These are phyloP conservation scores for Kernera saxatilis DNA, from an alignment of 345 rosid species.

Conservation along the genomic window DNA sequence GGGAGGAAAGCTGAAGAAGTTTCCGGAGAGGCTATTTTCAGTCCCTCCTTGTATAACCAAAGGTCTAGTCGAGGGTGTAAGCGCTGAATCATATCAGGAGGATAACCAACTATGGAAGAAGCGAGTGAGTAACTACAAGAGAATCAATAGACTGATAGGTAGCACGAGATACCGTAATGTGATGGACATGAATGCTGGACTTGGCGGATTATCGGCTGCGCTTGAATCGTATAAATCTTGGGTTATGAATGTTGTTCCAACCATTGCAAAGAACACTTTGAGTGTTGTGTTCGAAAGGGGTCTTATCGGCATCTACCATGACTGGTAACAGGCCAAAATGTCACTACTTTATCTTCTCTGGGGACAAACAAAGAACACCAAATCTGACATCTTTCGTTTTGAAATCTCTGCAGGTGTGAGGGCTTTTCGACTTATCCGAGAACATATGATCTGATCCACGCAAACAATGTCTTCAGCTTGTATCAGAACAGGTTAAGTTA, in stretches of 20 bases:
- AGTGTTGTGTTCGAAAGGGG: slow-evolving; percentile 62
- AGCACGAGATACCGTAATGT: slow-evolving; percentile 62
- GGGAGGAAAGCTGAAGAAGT: slow-evolving; percentile 43
- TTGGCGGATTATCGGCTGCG: slow-evolving; percentile 73
- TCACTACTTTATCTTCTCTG: neutral
- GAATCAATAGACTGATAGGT: slow-evolving; percentile 45
- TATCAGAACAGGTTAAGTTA: slow-evolving; percentile 50
- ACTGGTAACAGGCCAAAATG: slow-evolving; percentile 48
- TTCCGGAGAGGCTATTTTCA: slow-evolving; percentile 52
- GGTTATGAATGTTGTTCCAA: slow-evolving; percentile 77
- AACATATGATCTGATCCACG: slow-evolving; percentile 68
- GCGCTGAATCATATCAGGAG: slow-evolving; percentile 39
- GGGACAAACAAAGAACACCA: neutral
- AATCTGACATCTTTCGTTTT: slow-evolving; percentile 2
- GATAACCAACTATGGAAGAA: slow-evolving; percentile 52
- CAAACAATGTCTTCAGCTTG: slow-evolving; percentile 54
- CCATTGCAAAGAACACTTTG: slow-evolving; percentile 50
- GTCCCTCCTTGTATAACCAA: slow-evolving; percentile 49
- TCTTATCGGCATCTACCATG: slow-evolving; percentile 77
- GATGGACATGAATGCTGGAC: slow-evolving; percentile 75
- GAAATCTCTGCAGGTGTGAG: slow-evolving; percentile 59
- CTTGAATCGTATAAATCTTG: slow-evolving; percentile 55
- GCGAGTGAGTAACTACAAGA: slow-evolving; percentile 52
- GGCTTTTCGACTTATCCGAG: slow-evolving; percentile 76
- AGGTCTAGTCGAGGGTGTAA: slow-evolving; percentile 45